A percentile compares a stretch with the other conserved stretches of the same genome.
These are phyloP conservation scores for Plasmodium vivax DNA, from an alignment of 169 alveolate genomes.

Conservation along the genomic window DNA sequence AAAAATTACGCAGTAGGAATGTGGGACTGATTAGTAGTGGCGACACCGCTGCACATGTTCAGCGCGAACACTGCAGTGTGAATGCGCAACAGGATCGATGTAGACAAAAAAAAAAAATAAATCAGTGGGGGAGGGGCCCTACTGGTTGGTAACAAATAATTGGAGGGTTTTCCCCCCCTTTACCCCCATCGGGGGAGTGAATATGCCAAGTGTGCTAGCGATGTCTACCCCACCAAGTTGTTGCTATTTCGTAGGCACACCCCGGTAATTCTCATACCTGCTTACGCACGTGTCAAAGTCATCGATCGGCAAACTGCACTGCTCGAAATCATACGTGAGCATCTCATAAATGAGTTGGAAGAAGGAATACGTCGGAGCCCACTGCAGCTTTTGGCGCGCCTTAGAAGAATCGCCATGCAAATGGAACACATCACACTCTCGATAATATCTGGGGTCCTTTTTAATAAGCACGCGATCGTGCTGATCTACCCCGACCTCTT, in stretches of 20 bases:
- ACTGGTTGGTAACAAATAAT: neutral
- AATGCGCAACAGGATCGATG: neutral
- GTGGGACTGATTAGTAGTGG: neutral
- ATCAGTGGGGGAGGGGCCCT: neutral
- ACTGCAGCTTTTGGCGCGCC: constrained; percentile 74
- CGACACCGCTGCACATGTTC: neutral
- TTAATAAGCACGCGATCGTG: constrained; percentile 39
- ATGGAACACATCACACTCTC: constrained; percentile 80
- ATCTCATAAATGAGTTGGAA: constrained; percentile 79
- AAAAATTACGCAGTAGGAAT: neutral
- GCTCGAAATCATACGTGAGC: constrained; percentile 74
- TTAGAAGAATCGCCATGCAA: constrained; percentile 82
- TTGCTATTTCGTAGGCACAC: neutral
- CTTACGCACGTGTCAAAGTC: constrained; percentile 50
- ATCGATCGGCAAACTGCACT: constrained; percentile 39
- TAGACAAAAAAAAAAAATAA: neutral
- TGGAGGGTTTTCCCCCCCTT: neutral
- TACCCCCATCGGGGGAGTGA: neutral
- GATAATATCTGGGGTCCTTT: constrained; percentile 68
- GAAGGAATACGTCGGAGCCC: constrained; percentile 75
- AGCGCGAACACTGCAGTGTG: neutral
- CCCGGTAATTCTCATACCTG: constrained; percentile 15
- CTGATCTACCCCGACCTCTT: constrained; percentile 77
- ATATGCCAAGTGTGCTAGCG: neutral
- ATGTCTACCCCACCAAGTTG: neutral